phyloP scores from a whole-genome alignment of 139 green algal genomes.

The Chlorella sp. region DNA sequence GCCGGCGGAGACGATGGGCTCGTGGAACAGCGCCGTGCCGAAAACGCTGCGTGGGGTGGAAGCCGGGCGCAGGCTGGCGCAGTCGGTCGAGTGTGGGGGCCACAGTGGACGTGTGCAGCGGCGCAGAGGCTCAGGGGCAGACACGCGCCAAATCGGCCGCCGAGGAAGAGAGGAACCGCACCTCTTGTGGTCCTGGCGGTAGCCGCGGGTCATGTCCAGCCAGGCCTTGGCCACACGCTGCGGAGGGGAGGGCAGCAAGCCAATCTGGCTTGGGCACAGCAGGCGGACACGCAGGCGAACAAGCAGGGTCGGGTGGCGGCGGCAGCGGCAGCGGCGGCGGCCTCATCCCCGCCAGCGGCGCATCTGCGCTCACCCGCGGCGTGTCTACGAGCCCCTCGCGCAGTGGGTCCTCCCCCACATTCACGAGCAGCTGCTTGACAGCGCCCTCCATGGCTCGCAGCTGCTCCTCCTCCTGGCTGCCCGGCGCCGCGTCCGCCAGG shows the following conservation, averaged over 20 bases:
- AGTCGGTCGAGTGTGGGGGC: neutral
- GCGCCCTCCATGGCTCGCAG: slow-evolving; percentile 39
- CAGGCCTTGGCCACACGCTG: slow-evolving; percentile 93
- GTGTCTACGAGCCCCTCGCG: slow-evolving; percentile 89
- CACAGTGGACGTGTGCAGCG: neutral
- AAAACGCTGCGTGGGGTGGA: slow-evolving; percentile 58
- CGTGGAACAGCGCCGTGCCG: slow-evolving; percentile 81
- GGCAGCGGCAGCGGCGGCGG: neutral
- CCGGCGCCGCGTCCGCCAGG: neutral
- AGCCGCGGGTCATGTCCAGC: slow-evolving; percentile 79
- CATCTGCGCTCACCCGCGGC: slow-evolving; percentile 71
- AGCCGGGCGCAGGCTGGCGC: neutral
- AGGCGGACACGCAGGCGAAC: too few species aligned
- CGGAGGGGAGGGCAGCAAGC: slow-evolving; percentile 3
- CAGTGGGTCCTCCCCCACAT: slow-evolving; percentile 81
- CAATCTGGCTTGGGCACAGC: too few species aligned
- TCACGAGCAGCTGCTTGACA: slow-evolving; percentile 71
- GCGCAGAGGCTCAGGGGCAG: neutral
- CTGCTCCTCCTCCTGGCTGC: neutral
- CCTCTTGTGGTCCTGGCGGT: slow-evolving; percentile 58
- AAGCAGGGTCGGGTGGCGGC: too few species aligned
- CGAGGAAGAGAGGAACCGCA: slow-evolving; percentile 25
- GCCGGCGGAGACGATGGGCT: slow-evolving; percentile 59
- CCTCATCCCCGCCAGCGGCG: neutral
- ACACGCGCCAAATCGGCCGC: too few species aligned